Conservation (phyloP, 2,329 filamentous ascomycete species). For the Colletotrichum liaoningense region DNA sequence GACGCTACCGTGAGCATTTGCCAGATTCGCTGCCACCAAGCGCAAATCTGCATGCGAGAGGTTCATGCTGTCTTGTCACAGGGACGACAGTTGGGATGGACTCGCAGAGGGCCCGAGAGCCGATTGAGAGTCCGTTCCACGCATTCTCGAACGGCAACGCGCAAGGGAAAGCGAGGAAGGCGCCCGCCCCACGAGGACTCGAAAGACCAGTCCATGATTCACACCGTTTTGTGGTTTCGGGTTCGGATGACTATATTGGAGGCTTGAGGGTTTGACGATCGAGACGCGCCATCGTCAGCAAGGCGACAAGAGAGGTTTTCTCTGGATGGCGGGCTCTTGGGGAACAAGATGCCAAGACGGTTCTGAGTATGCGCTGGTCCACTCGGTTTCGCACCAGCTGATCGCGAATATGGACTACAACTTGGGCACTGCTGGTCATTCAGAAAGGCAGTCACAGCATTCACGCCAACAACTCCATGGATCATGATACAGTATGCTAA, state of each 20-base stretch:
- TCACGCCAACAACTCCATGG: background rate
- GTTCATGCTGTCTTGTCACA: conserved; percentile 28
- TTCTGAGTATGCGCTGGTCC: background rate
- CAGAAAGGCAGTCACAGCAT: background rate
- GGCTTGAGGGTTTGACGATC: background rate
- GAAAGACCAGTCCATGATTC: background rate
- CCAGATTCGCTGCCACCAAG: background rate
- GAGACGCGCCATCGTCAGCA: background rate
- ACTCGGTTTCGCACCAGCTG: background rate
- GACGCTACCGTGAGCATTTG: background rate
- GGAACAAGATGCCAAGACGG: background rate
- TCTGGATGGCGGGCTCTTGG: background rate
- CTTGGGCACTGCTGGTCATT: background rate
- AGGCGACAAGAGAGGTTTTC: background rate
- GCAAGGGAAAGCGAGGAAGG: background rate
- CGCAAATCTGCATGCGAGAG: conserved; percentile 4
- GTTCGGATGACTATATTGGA: conserved; percentile 12
- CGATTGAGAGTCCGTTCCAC: background rate
- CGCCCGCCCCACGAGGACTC: background rate
- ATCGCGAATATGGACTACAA: background rate
- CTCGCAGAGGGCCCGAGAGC: conserved; percentile 1
- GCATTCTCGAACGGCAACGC: background rate
- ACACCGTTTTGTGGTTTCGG: background rate
- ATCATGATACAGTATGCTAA: background rate
- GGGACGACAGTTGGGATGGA: background rate